Conservation (phyloP, 2,329 filamentous ascomycete species). For the Aquanectria penicillioides region DNA sequence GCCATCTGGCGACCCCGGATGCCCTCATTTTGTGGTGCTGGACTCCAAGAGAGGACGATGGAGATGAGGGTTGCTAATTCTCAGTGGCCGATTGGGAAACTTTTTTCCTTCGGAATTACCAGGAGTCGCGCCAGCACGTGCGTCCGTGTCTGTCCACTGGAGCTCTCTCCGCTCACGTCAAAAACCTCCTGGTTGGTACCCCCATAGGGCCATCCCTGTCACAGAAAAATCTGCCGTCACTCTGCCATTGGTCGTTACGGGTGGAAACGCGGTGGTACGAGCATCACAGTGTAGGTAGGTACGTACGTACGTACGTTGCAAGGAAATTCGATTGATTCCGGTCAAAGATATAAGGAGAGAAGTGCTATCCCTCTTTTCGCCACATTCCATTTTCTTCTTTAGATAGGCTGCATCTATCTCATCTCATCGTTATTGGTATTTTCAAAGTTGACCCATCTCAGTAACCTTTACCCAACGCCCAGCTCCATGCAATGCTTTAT, state of each 20-base stretch:
- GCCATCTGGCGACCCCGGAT: conserved; percentile 52
- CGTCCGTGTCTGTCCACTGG: conserved; percentile 16
- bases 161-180: neutral
- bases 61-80: conserved; percentile 39
- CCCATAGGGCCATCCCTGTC: too few species aligned
- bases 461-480: neutral
- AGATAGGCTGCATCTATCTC: conserved; percentile 5
- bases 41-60: conserved; percentile 38
- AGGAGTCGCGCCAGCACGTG: conserved; percentile 38
- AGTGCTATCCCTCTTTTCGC: too few species aligned
- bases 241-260: too few species aligned
- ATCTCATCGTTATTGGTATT: conserved; percentile 22
- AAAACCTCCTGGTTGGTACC: too few species aligned
- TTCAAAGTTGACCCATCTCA: neutral
- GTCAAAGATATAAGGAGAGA: too few species aligned
- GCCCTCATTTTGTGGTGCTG: conserved; percentile 50
- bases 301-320: neutral
- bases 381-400: neutral
- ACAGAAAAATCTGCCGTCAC: too few species aligned
- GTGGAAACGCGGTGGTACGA: too few species aligned
- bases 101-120: conserved; percentile 45
- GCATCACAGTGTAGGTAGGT: too few species aligned
- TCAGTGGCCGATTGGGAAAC: conserved; percentile 37
- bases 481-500: conserved; percentile 17
- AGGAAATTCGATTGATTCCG: neutral